A percentile compares a stretch with the other conserved stretches of the same genome.
Conservation (phyloP, 345 rosid genomes). For the Rubroshorea leprosula region DNA sequence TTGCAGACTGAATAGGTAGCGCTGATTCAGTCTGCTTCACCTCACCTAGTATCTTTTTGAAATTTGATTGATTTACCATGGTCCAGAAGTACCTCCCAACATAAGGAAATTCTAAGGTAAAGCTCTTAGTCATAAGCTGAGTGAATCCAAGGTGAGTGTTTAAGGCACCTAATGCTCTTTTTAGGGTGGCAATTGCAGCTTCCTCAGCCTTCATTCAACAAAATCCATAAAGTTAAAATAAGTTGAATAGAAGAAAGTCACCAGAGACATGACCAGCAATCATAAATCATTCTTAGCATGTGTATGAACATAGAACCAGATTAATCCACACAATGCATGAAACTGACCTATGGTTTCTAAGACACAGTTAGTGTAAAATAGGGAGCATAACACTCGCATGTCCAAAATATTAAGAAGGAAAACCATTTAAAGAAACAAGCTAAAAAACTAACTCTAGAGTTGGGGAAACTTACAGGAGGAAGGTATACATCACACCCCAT, state of each 20-base stretch:
- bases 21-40: constrained; percentile 73
- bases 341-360: too few relatives aligned
- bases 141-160: constrained; percentile 65
- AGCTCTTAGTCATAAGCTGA: constrained; percentile 59
- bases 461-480: constrained; percentile 81
- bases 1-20: constrained; percentile 41
- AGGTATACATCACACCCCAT: constrained; percentile 45
- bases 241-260: too few relatives aligned
- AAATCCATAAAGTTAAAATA: too few relatives aligned
- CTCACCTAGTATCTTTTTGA: constrained; percentile 77
- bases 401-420: too few relatives aligned
- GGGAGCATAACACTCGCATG: too few relatives aligned
- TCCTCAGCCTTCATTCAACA: constrained; percentile 99
- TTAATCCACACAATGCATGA: too few relatives aligned
- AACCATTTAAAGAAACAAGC: too few relatives aligned
- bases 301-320: too few relatives aligned
- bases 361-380: too few relatives aligned
- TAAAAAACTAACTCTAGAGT: too few relatives aligned
- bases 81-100: constrained; percentile 99
- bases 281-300: too few relatives aligned
- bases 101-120: constrained; percentile 86
- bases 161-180: constrained; percentile 75
- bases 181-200: constrained; percentile 55
- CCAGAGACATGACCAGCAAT: too few relatives aligned
- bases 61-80: constrained; percentile 80